These are phyloP conservation scores for Thyridium curvatum DNA, from an alignment of 2,329 filamentous ascomycete species.

Conservation along the genomic window DNA sequence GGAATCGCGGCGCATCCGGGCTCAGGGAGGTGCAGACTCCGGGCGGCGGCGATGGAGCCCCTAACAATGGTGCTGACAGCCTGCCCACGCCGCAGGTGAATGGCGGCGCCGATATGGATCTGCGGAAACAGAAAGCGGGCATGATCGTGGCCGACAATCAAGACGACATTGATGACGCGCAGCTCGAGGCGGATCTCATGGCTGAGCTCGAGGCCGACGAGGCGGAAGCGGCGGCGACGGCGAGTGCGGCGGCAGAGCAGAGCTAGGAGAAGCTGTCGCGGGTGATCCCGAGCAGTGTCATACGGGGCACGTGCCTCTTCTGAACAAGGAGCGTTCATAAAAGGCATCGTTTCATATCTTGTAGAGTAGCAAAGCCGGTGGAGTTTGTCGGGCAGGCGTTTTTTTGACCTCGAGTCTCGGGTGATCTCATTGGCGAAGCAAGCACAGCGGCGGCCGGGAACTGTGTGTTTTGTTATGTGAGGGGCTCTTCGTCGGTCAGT, in stretches of 20 bases:
- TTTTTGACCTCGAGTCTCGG: too few species aligned
- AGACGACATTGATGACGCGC: constrained; percentile 42
- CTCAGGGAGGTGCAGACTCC: constrained; percentile 38
- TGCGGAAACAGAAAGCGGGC: constrained; percentile 17
- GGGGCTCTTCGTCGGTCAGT: too few species aligned
- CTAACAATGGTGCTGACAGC: constrained; percentile 22
- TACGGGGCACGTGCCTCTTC: too few species aligned
- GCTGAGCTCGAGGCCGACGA: constrained; percentile 48
- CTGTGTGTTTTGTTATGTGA: too few species aligned
- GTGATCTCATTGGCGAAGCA: too few species aligned
- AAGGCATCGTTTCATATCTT: too few species aligned
- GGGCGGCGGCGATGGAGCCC: constrained; percentile 23
- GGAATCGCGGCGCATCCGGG: constrained; percentile 33
- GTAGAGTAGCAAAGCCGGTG: too few species aligned
- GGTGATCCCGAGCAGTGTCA: too few species aligned
- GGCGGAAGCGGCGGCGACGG: constrained; percentile 10
- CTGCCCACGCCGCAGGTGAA: constrained; percentile 34
- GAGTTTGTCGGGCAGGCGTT: too few species aligned
- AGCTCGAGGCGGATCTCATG: constrained; percentile 57
- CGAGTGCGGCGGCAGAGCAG: background rate
- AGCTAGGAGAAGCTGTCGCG: too few species aligned
- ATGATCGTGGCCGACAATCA: constrained; percentile 14
- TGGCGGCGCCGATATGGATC: constrained; percentile 32
- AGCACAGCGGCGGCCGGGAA: too few species aligned
- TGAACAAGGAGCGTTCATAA: too few species aligned